These are phyloP conservation scores for Tylopilus orsonianus DNA, from an alignment of 1,284 basidiomycete genomes.

Conservation along the genomic window DNA sequence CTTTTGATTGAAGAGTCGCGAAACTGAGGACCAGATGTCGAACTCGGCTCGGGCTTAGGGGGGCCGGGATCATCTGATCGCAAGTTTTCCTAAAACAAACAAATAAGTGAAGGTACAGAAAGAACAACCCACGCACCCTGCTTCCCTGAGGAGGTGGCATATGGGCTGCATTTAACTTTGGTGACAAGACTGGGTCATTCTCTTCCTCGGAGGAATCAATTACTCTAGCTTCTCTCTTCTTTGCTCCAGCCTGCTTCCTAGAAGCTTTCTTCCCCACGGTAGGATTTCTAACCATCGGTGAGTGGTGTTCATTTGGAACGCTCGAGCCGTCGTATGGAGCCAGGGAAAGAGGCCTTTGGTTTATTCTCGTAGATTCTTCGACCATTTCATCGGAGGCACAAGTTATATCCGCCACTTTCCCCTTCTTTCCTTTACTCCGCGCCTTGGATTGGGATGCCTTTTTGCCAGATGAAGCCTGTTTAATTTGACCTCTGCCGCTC, in stretches of 20 bases:
- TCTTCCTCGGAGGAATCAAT: conserved; percentile 26
- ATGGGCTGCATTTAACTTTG: neutral
- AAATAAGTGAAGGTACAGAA: conserved; percentile 2
- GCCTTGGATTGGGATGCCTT: conserved; percentile 13
- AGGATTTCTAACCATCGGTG: neutral
- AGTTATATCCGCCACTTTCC: conserved; percentile 6
- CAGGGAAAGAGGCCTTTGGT: conserved; percentile 1
- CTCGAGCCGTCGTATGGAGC: conserved; percentile 1
- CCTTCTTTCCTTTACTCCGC: conserved; percentile 23
- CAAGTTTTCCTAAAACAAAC: conserved; percentile 16
- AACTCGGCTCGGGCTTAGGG: conserved; percentile 3
- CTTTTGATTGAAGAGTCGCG: conserved; percentile 22
- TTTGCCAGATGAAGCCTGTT: conserved; percentile 9
- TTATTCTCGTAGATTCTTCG: conserved; percentile 1
- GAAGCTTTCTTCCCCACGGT: conserved; percentile 2
- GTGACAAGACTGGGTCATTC: conserved; percentile 9
- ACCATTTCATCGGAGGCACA: conserved; percentile 1
- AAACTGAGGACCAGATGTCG: conserved; percentile 1
- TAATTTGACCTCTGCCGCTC: conserved; percentile 15
- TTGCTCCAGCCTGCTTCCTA: conserved; percentile 7
- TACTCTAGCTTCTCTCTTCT: conserved; percentile 19
- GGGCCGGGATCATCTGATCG: conserved; percentile 4
- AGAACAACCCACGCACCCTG: conserved; percentile 16
- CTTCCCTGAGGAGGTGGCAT: conserved; percentile 2
- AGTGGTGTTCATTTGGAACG: neutral